Base-by-base conservation (phyloP, 495 filamentous ascomycete genomes). In the Thozetella sp. region DNA sequence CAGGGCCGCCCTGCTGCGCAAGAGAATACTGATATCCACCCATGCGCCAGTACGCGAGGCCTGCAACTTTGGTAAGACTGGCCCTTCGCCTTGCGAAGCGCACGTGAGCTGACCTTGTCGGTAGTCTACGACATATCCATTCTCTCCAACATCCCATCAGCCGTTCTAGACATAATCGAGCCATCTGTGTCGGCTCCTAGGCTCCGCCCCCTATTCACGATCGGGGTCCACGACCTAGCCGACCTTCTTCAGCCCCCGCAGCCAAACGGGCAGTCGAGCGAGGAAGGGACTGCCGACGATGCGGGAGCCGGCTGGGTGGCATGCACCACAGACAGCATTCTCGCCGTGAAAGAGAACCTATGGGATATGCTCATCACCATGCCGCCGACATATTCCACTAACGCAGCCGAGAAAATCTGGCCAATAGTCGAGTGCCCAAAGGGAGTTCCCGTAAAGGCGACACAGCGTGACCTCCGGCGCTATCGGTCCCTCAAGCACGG, bases 51-150 rank as follows among this genome's bases (percentile, higher is more conserved):
- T 98, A 17, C 88, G 93, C 69, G 78, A 80, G 63, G 83, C 86
- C 25, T 98, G 95, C 79, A 91, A 96, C 69, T 97, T 90, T 76
- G 92, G 93, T 97, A 80, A 40, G 79, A 24, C 17, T 46, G 12
- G 24, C 20, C 6, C 17, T 54, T 9, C 6, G 48, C 15, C 15
- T 3, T 6, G 26, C 15, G 1, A n/a, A 17, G 30, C 12, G 20
- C 17, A n/a, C 62, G 9, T 65, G n/a, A 62, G n/a, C 62, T 48
- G 11, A 23, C 10, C 23, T 48, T 37, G 53, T 1, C 22, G 22
- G 0, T 48, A 96, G 95, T 97, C 57, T 98, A 97, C 70, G 86
- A 95, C 75, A 86, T 97, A 25, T 96, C 94, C n/a, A 80, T 97
- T 51, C 75, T 99, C 52, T 92, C 94, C 37, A 89, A 87, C 60